Percentiles rank a stretch among this genome's conserved stretches.
phyloP scores from a whole-genome alignment of 164 flowering plant genomes.

The Vitis amurensis region DNA sequence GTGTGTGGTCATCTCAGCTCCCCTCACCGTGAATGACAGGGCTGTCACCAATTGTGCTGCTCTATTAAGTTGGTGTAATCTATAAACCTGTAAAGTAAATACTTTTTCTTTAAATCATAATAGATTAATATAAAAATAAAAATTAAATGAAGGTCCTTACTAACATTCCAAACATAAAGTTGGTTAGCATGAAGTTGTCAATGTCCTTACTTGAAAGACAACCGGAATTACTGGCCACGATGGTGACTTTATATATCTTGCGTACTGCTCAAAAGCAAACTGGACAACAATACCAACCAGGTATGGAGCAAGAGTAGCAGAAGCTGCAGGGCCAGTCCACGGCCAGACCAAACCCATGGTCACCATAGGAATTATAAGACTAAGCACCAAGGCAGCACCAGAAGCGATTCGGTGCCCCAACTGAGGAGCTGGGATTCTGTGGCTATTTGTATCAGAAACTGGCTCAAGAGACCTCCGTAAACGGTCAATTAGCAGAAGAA shows the following conservation, averaged over 20 bases:
- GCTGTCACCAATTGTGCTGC: constrained; percentile 98
- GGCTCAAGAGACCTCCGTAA: constrained; percentile 39
- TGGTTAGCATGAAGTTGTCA: not conserved
- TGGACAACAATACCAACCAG: constrained; percentile 94
- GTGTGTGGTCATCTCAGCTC: constrained; percentile 89
- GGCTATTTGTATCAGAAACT: constrained; percentile 23
- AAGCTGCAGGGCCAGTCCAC: constrained; percentile 99
- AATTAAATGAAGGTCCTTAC: no score
- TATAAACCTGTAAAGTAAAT: constrained; percentile 60
- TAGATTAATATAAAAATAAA: not conserved
- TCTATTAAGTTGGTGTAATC: constrained; percentile 91
- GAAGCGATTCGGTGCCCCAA: constrained; percentile 69
- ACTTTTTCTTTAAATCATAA: not conserved
- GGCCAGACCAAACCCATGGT: constrained; percentile 99
- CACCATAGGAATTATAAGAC: constrained; percentile 82
- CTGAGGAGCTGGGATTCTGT: constrained; percentile 24
- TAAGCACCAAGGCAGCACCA: constrained; percentile 71
- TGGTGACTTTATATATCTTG: constrained; percentile 66
- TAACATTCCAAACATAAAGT: not conserved
- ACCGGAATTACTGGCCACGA: constrained; percentile 84
- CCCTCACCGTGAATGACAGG: constrained; percentile 85
- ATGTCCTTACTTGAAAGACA: constrained; percentile 69
- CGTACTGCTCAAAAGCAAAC: constrained; percentile 91
- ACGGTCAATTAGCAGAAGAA: constrained; percentile 64
- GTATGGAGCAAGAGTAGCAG: constrained; percentile 97